These are phyloP conservation scores for Entoloma clypeatum DNA, from an alignment of 1,284 basidiomycete species.

Conservation along the genomic window DNA sequence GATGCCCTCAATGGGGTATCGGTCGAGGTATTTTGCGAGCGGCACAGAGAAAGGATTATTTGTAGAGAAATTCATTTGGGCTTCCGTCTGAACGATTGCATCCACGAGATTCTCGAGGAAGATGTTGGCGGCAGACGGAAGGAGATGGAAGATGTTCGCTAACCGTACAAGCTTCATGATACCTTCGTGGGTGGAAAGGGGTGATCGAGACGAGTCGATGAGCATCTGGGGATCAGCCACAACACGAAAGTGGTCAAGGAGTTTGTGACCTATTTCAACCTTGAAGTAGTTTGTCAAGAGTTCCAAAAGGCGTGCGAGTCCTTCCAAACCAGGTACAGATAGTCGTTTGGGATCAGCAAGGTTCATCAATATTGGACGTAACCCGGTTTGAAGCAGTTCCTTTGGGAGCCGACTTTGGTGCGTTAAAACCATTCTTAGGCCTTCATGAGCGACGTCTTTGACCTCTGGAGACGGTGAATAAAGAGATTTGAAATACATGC, in stretches of 20 bases:
- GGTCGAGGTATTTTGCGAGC: slow-evolving; percentile 86
- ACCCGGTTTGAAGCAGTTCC: slow-evolving; percentile 91
- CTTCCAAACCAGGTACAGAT: slow-evolving; percentile 93
- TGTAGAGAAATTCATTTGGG: slow-evolving; percentile 85
- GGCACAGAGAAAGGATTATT: slow-evolving; percentile 94
- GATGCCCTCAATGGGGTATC: slow-evolving; percentile 84
- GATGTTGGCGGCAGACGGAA: slow-evolving; percentile 90
- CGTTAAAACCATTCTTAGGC: slow-evolving; percentile 84
- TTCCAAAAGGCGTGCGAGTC: slow-evolving; percentile 92
- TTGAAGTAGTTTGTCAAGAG: slow-evolving; percentile 99
- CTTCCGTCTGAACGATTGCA: slow-evolving; percentile 91
- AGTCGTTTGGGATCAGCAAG: slow-evolving; percentile 94
- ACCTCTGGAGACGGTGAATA: slow-evolving; percentile 94
- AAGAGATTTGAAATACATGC: slow-evolving; percentile 98
- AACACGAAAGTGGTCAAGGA: slow-evolving; percentile 92
- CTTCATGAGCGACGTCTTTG: slow-evolving; percentile 94
- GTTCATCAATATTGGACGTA: slow-evolving; percentile 97
- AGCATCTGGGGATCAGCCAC: slow-evolving; percentile 86
- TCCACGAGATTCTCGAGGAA: slow-evolving; percentile 88
- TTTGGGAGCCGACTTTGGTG: slow-evolving; percentile 94
- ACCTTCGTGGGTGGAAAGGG: slow-evolving; percentile 84
- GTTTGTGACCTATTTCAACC: slow-evolving; percentile 97
- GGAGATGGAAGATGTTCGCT: slow-evolving; percentile 95
- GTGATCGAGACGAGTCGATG: slow-evolving; percentile 72
- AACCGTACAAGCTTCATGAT: slow-evolving; percentile 92